phyloP scores from a whole-genome alignment of 2,329 filamentous ascomycete species.

The Aquanectria penicillioides region DNA sequence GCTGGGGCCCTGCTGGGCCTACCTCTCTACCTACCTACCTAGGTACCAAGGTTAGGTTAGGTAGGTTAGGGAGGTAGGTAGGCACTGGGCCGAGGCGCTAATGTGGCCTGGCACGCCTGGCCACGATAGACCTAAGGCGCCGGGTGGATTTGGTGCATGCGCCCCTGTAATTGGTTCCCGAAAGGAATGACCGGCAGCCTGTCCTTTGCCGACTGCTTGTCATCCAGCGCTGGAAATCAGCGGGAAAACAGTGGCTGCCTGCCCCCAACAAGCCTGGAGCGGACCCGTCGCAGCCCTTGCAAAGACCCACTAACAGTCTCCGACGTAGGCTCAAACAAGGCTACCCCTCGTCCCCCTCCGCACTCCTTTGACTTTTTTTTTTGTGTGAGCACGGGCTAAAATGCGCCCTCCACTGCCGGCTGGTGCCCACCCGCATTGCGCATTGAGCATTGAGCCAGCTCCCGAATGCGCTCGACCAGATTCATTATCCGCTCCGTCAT shows the following conservation, averaged over 20 bases:
- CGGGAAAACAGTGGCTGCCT: neutral
- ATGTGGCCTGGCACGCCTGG: slow-evolving; percentile 17
- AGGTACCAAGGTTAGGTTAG: too few relatives aligned
- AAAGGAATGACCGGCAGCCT: too few relatives aligned
- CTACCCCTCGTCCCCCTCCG: slow-evolving; percentile 30
- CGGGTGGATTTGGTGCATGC: slow-evolving; percentile 20
- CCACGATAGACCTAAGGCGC: neutral
- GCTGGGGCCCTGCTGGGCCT: too few relatives aligned
- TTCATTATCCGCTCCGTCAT: neutral
- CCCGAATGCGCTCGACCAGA: slow-evolving; percentile 17
- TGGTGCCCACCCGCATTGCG: neutral
- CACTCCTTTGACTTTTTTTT: slow-evolving; percentile 16
- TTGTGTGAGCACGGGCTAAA: slow-evolving; percentile 25
- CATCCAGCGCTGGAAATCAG: slow-evolving; percentile 26
- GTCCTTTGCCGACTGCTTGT: slow-evolving; percentile 9
- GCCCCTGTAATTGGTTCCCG: slow-evolving; percentile 37
- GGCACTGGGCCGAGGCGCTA: slow-evolving; percentile 39
- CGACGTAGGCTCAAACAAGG: neutral
- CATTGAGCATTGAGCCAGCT: slow-evolving; percentile 2
- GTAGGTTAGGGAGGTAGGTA: too few relatives aligned
- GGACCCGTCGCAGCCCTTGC: neutral
- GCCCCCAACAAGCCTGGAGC: neutral
- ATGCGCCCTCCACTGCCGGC: slow-evolving; percentile 33
- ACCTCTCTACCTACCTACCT: too few relatives aligned
- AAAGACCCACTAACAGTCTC: neutral